A percentile compares a stretch with the other conserved stretches of the same genome.
Conservation (phyloP, 805 yeast genomes). For the Huiozyma naganishii region DNA sequence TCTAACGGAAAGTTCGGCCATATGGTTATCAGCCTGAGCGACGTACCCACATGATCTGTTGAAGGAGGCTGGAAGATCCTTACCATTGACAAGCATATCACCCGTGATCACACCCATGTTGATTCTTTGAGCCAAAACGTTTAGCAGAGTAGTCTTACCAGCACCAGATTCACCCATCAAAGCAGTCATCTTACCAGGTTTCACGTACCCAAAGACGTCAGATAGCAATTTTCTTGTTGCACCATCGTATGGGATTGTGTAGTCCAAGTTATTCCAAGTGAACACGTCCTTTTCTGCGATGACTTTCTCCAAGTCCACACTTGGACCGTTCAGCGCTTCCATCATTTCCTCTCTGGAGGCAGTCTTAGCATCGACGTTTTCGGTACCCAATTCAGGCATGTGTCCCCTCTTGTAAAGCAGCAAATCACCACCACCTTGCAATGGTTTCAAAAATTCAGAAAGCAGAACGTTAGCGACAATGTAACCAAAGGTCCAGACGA, state of each 20-base stretch:
- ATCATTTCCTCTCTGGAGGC: constrained; percentile 32
- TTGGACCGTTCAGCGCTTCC: constrained; percentile 26
- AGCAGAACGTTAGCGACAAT: constrained; percentile 27
- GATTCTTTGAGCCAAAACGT: constrained; percentile 62
- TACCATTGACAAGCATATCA: constrained; percentile 63
- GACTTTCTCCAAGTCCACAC: constrained; percentile 24
- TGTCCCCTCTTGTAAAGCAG: constrained; percentile 37
- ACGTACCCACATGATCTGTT: constrained; percentile 72
- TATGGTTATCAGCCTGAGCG: constrained; percentile 72
- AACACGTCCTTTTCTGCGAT: constrained; percentile 41
- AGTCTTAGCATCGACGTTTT: constrained; percentile 28
- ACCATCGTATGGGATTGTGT: constrained; percentile 50
- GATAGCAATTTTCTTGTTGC: constrained; percentile 47
- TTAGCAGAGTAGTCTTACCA: constrained; percentile 70
- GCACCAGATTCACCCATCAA: constrained; percentile 85
- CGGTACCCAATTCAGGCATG: constrained; percentile 27
- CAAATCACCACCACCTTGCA: constrained; percentile 32
- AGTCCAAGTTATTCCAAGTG: constrained; percentile 63
- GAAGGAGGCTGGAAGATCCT: constrained; percentile 48
- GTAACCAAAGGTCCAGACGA: constrained; percentile 36
- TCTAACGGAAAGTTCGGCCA: constrained; percentile 58
- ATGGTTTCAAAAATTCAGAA: constrained; percentile 30
- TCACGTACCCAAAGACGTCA: constrained; percentile 59
- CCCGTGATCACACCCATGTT: constrained; percentile 63
- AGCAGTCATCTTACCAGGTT: constrained; percentile 74